phyloP scores from a whole-genome alignment of 2,329 filamentous ascomycete genomes.

The Metarhizium guizhouense region DNA sequence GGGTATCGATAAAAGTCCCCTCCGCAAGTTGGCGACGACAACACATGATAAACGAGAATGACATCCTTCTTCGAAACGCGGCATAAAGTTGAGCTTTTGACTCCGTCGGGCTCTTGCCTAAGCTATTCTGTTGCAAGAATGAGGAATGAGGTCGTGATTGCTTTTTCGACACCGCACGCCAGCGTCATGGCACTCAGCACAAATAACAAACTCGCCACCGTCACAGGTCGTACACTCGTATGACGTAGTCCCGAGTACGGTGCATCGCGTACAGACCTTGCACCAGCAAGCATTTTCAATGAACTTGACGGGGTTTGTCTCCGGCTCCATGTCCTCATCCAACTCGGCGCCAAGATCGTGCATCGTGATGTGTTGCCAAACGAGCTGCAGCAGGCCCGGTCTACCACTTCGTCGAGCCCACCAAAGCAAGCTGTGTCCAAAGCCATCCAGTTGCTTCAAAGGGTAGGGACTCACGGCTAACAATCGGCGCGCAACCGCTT shows the following conservation, averaged over 20 bases:
- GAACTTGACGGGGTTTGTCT: not conserved
- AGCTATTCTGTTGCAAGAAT: constrained; percentile 1
- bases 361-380: not conserved
- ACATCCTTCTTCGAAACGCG: not conserved
- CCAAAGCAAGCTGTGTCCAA: constrained; percentile 3
- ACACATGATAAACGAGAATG: not conserved
- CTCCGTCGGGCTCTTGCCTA: not conserved
- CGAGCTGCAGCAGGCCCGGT: not conserved
- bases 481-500: not conserved
- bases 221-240: constrained; percentile 8
- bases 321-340: not conserved
- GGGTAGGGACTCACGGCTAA: not conserved
- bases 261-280: constrained; percentile 9
- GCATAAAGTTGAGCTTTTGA: not conserved
- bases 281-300: constrained; percentile 5
- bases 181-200: constrained; percentile 3
- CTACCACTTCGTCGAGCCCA: constrained; percentile 5
- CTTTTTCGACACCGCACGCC: constrained; percentile 3
- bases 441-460: not conserved
- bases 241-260: not conserved
- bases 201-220: constrained; percentile 9
- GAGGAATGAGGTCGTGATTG: constrained; percentile 2
- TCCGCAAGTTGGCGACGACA: not conserved
- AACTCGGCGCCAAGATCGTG: not conserved
- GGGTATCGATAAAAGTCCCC: not conserved